phyloP scores from a whole-genome alignment of 1,139 yeast species.

The Candida tropicalis region DNA sequence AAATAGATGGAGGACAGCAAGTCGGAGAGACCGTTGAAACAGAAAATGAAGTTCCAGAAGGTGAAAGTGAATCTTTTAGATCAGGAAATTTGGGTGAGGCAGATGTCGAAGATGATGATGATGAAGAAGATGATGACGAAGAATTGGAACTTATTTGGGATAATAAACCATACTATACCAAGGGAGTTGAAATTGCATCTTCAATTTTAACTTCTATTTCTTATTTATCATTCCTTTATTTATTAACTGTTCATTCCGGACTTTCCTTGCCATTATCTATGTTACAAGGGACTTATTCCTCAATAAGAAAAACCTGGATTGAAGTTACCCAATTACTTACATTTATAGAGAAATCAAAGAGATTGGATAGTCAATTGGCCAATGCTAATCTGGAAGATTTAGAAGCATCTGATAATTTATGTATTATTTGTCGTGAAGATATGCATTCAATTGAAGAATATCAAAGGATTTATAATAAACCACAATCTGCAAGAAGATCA shows the following conservation, averaged over 20 bases:
- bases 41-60: constrained; percentile 60
- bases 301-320: constrained; percentile 50
- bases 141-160: constrained; percentile 72
- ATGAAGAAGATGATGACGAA: constrained; percentile 37
- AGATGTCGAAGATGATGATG: constrained; percentile 12
- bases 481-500: constrained; percentile 43
- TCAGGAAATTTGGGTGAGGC: constrained; percentile 25
- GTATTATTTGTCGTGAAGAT: constrained; percentile 86
- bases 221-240: constrained; percentile 36
- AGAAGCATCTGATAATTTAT: constrained; percentile 58
- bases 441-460: constrained; percentile 53
- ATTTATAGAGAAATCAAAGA: constrained; percentile 62
- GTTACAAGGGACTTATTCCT: constrained; percentile 65
- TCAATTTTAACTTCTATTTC: constrained; percentile 43
- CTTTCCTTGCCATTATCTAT: constrained; percentile 68
- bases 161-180: constrained; percentile 61
- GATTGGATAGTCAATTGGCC: constrained; percentile 65
- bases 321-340: constrained; percentile 55
- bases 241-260: constrained; percentile 50
- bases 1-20: constrained; percentile 32
- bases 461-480: constrained; percentile 23
- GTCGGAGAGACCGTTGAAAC: constrained; percentile 62
- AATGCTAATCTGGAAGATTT: constrained; percentile 66
- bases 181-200: constrained; percentile 57
- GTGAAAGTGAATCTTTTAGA: constrained; percentile 41